Percentiles rank a stretch among this genome's conserved stretches.
These are phyloP conservation scores for Trametes punicea DNA, from an alignment of 768 basidiomycete species.

Conservation along the genomic window DNA sequence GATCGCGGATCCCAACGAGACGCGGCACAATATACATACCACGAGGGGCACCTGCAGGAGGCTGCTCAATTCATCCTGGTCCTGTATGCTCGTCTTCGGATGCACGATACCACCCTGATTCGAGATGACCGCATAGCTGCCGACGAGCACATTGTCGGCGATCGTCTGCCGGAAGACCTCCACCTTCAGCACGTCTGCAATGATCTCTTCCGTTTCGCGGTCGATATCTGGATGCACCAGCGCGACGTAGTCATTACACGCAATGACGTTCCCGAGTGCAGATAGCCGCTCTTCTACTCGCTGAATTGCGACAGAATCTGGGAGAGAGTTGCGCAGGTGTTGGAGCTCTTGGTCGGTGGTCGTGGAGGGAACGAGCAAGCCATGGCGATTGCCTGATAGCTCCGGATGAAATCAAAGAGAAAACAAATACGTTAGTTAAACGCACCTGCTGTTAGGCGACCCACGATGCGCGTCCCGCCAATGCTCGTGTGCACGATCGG, in stretches of 20 bases:
- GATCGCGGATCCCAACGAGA: not conserved
- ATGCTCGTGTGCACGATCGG: conserved; percentile 97
- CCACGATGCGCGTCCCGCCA: conserved; percentile 90
- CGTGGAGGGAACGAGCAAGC: conserved; percentile 91
- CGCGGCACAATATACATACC: conserved; percentile 45
- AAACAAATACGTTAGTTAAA: not conserved
- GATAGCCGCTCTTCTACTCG: conserved; percentile 96
- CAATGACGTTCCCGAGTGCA: conserved; percentile 97
- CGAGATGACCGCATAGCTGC: conserved; percentile 90
- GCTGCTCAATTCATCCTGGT: conserved; percentile 95
- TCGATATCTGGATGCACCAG: conserved; percentile 98
- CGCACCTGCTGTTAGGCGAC: conserved; percentile 86
- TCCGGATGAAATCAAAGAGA: not conserved
- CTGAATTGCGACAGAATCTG: conserved; percentile 90
- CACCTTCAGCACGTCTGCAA: conserved; percentile 97
- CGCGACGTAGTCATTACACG: conserved; percentile 98
- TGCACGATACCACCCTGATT: conserved; percentile 98
- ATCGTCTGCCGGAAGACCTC: conserved; percentile 98
- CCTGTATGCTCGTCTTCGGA: conserved; percentile 94
- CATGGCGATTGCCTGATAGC: conserved; percentile 83
- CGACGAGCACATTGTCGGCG: conserved; percentile 95
- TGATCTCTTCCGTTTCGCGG: conserved; percentile 99
- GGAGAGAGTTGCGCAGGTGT: conserved; percentile 93
- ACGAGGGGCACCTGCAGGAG: conserved; percentile 93
- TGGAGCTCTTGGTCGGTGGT: conserved; percentile 98